Base-by-base conservation (phyloP, 208 protist genomes). In the Wallacemonas sp. region DNA sequence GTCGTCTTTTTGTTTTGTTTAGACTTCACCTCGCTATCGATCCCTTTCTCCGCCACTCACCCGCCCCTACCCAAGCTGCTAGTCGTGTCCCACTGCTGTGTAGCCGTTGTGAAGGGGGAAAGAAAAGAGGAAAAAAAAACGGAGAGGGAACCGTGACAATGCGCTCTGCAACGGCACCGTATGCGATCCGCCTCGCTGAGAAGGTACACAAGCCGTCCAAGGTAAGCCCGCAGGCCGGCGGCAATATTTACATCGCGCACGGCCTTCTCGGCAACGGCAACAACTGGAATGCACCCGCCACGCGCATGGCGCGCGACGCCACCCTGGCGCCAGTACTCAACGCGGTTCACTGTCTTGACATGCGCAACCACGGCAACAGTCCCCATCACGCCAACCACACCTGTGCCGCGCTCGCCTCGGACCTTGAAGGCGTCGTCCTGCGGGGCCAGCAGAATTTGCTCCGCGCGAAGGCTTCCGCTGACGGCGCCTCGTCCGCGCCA, bases 321-420 rank as follows among this genome's bases (percentile, higher is more conserved):
- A 4, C 37, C 0, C 67, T 95, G 10, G 44, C 52, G 30, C 52
- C 67, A 17, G 68, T 70, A 21, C 54, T 95, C 2, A 53, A 83
- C 45, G 66, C 76, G 34, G 73, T 79, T 3, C 36, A 76, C 48
- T 34, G 82, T 9, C 24, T 95, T 2, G 89, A 95, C 66, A 89
- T 93, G 82, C 86, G 89, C 45, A 95, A 95, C 65, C 89, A 95
- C 68, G 89, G 89, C 45, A 65, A 46, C 17, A 93, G 86, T 46
- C 73, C 84, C 0, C 86, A 93, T 68, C 74, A 63, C 42, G 36
- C 21, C 19, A 60, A 68, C 26, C 89, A 95, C 60, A 76, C 59
- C 24, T 90, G 88, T 59, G 79, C 78, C 32, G 79, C 71, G 0
- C 59, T 95, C 37, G 83, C 89, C 30, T 81, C 77, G 1, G 89